Percentiles rank a stretch among this genome's conserved stretches.
Evolutionary conservation across 2,329 filamentous ascomycete genomes (phyloP).

Genomic region (Colletotrichum theobromicola): DNA sequence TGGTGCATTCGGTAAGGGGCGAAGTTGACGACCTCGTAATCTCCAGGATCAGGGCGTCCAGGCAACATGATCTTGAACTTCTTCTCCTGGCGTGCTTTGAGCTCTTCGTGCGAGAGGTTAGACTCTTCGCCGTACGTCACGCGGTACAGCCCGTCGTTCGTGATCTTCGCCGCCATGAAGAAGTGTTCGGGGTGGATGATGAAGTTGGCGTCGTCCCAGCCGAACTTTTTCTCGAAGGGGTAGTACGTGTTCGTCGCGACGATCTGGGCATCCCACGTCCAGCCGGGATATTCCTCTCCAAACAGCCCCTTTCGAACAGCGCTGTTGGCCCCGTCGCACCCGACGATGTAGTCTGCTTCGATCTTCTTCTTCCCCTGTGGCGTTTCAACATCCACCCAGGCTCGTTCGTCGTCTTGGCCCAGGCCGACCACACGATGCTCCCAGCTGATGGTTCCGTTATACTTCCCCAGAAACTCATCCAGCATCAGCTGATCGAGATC

Average conservation of each 20-base stretch:
- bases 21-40: constrained; percentile 62
- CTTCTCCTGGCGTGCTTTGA: constrained; percentile 54
- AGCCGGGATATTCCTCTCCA: constrained; percentile 62
- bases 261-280: constrained; percentile 65
- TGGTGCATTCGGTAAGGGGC: constrained; percentile 68
- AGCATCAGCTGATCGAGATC: constrained; percentile 48
- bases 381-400: constrained; percentile 50
- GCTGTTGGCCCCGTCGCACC: constrained; percentile 61
- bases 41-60: constrained; percentile 60
- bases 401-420: constrained; percentile 48
- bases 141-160: constrained; percentile 63
- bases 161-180: constrained; percentile 65
- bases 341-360: constrained; percentile 58
- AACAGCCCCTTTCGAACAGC: constrained; percentile 54
- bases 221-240: constrained; percentile 58
- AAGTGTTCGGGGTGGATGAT: constrained; percentile 67
- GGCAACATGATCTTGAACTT: constrained; percentile 65
- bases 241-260: constrained; percentile 70
- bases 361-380: constrained; percentile 38
- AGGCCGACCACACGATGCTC: constrained; percentile 49
- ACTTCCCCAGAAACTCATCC: constrained; percentile 39
- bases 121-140: constrained; percentile 66
- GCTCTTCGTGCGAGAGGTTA: constrained; percentile 57
- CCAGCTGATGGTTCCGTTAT: constrained; percentile 46
- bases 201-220: constrained; percentile 63